Base-by-base conservation (phyloP, 129 eudicot genomes). In the Deinandra increscens region DNA sequence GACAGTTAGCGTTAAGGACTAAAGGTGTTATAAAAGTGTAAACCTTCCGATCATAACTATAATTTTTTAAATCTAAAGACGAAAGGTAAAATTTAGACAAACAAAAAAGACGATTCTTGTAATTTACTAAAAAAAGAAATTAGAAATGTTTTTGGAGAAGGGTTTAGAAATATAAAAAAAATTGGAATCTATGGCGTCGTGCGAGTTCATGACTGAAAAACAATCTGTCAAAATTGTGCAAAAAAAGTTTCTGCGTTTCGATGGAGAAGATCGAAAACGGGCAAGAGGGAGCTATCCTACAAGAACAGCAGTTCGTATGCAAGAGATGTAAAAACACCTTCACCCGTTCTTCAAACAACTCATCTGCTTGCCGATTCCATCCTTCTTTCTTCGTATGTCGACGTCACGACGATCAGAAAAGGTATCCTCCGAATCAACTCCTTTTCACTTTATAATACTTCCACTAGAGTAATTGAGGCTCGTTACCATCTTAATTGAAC, bases 391-490 rank as follows among this genome's bases (percentile, higher is more conserved):
- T 91, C 71, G 96, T 91, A 59, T 91, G 98, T 36, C 91, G 96
- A 36, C 98, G 98, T 81, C 98, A 91, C 84, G 98, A 91, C 48
- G 98, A 91, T 86, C 98, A 91, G 75, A 91, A 76, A 72, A 82
- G 96, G 96, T 86, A 80, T 10, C 44, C 39, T 12, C 14, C 39
- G 2, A 26, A 26, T 12, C 14, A 13, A 34, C 20, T 3, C 20
- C 20, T 18, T 51, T 50, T 18, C 8, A 12, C 34, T 2, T 7
- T 9, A 2, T 53, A 4, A 5, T 51, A 5, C 41, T 7, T 14
- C 54, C 39, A 22, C 11, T 15, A 31, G 8, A 31, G 14, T 4
- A 53, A 13, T 20, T 3, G 7, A 53, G 20, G 31, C 60, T 53
- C 60, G 48, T 10, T 42, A 42, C 4, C 2, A 9, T 11, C 48